Conservation (phyloP, 2,329 filamentous ascomycete genomes). For the Plectosphaerella sp. region DNA sequence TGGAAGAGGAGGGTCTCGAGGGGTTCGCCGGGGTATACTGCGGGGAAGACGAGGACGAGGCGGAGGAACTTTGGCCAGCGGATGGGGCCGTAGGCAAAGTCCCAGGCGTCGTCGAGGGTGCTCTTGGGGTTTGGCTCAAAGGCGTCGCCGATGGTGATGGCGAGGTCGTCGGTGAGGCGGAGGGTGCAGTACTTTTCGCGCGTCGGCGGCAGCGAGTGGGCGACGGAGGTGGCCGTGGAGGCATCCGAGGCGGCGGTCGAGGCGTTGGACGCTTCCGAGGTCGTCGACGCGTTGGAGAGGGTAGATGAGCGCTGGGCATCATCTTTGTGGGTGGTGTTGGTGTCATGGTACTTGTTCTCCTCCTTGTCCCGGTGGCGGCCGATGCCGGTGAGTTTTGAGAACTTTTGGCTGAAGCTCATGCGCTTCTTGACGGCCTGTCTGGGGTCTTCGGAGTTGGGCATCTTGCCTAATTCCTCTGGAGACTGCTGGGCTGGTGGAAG, state of each 20-base stretch:
- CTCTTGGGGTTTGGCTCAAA: constrained; percentile 10
- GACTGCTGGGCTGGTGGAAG: neutral
- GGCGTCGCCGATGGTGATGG: constrained; percentile 11
- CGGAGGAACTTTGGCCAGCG: constrained; percentile 10
- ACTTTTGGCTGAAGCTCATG: constrained; percentile 1
- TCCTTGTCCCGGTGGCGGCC: neutral
- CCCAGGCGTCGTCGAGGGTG: constrained; percentile 2
- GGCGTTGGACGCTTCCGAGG: neutral
- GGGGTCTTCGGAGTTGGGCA: neutral
- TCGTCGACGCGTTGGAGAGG: neutral
- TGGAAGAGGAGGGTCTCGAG: constrained; percentile 14
- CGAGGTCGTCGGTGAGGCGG: constrained; percentile 10
- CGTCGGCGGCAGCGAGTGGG: constrained; percentile 1
- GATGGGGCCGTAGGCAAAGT: constrained; percentile 10
- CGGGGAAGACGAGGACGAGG: constrained; percentile 11
- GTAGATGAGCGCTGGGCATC: constrained; percentile 1
- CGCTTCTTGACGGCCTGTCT: constrained; percentile 1
- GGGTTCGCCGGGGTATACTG: constrained; percentile 4
- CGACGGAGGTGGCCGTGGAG: neutral
- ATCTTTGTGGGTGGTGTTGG: neutral
- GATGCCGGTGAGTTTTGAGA: constrained; percentile 1
- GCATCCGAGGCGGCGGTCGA: neutral
- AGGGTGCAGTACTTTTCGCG: constrained; percentile 10
- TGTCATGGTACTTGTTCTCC: neutral
- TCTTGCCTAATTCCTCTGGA: neutral